phyloP scores from a whole-genome alignment of 1,139 yeast species.

The Blastobotrys arbuscula region DNA sequence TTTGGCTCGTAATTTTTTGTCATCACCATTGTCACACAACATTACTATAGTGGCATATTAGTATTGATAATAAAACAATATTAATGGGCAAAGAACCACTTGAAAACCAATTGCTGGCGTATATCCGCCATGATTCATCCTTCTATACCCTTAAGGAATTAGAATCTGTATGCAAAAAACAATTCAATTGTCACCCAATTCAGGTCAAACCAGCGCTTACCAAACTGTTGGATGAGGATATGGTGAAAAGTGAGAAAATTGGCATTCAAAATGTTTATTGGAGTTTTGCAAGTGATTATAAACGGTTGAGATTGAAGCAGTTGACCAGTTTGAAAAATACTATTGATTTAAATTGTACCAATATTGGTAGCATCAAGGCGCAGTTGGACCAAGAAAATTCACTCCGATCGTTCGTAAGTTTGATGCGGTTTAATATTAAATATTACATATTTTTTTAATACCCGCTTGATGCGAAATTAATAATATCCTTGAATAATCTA shows the following conservation, averaged over 20 bases:
- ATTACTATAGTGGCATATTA: not conserved
- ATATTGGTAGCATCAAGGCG: not conserved
- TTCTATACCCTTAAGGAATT: slow-evolving; percentile 49
- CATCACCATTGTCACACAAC: not conserved
- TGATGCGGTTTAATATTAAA: too few species aligned
- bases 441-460: too few species aligned
- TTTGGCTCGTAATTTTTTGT: not conserved
- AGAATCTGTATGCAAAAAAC: slow-evolving; percentile 44
- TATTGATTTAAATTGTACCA: not conserved
- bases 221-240: slow-evolving; percentile 42
- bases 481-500: not conserved
- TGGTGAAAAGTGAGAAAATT: slow-evolving; percentile 48
- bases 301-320: not conserved
- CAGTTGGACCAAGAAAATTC: not conserved
- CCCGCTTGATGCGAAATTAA: too few species aligned
- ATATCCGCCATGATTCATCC: slow-evolving; percentile 39
- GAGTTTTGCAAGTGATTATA: slow-evolving; percentile 42
- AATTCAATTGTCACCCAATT: slow-evolving; percentile 44
- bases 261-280: slow-evolving; percentile 51
- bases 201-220: slow-evolving; percentile 47
- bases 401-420: not conserved
- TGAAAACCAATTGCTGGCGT: slow-evolving; percentile 31
- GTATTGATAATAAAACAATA: not conserved
- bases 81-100: slow-evolving; percentile 13
- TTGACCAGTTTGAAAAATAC: not conserved